phyloP scores from a whole-genome alignment of 1,139 yeast species.

The Taphrina communis region DNA sequence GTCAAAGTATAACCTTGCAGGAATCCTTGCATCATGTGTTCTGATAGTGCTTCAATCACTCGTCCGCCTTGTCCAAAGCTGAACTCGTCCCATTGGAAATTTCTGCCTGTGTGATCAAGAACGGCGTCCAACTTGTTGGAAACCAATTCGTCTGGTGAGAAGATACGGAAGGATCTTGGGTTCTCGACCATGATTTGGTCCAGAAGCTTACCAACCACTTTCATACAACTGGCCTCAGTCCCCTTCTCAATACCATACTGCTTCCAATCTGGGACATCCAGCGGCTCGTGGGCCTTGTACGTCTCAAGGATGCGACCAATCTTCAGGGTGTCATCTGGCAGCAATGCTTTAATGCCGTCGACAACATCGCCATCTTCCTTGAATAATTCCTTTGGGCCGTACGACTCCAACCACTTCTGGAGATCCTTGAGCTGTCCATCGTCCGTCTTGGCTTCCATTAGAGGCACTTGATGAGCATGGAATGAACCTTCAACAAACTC shows the following conservation, averaged over 20 bases:
- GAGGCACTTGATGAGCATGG: constrained; percentile 47
- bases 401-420: constrained; percentile 45
- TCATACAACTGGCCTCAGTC: constrained; percentile 44
- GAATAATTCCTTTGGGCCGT: constrained; percentile 44
- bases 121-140: constrained; percentile 47
- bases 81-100: constrained; percentile 46
- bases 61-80: constrained; percentile 46
- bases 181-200: constrained; percentile 44
- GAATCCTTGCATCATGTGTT: constrained; percentile 47
- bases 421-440: constrained; percentile 44
- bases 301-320: constrained; percentile 46
- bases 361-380: constrained; percentile 45
- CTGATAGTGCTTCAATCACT: constrained; percentile 47
- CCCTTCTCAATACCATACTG: constrained; percentile 45
- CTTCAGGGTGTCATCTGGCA: constrained; percentile 45
- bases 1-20: constrained; percentile 47
- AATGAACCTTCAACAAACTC: constrained; percentile 46
- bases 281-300: constrained; percentile 44
- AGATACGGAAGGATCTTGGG: constrained; percentile 44
- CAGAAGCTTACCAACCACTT: constrained; percentile 45
- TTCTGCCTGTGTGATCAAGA: constrained; percentile 45
- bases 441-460: constrained; percentile 46
- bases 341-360: constrained; percentile 43
- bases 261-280: constrained; percentile 46
- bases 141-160: constrained; percentile 47